phyloP scores from a whole-genome alignment of 2,329 filamentous ascomycete species.

The Pseudogymnoascus sp. region DNA sequence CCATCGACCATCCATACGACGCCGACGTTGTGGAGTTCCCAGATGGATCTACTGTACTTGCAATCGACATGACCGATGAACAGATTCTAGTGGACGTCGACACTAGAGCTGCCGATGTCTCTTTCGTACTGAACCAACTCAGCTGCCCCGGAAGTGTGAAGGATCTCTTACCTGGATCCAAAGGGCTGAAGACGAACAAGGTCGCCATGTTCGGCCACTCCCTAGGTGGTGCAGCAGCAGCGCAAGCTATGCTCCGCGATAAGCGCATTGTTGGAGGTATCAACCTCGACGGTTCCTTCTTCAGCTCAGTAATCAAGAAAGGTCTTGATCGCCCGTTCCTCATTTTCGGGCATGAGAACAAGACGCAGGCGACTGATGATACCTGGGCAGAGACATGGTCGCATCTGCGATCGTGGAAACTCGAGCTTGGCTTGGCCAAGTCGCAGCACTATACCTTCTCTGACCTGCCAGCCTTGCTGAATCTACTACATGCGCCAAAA shows the following conservation, averaged over 20 bases:
- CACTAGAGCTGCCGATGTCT: conserved; percentile 19
- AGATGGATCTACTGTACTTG: conserved; percentile 19
- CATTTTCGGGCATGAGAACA: conserved; percentile 24
- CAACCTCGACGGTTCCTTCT: conserved; percentile 33
- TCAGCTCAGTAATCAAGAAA: conserved; percentile 20
- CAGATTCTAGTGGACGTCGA: conserved; percentile 14
- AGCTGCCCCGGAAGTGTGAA: not conserved
- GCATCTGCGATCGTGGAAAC: conserved; percentile 24
- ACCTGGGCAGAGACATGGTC: conserved; percentile 26
- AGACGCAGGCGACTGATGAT: conserved; percentile 19
- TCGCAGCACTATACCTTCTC: conserved; percentile 27
- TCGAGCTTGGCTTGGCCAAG: conserved; percentile 25
- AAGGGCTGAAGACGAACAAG: conserved; percentile 23
- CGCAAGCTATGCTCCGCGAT: conserved; percentile 26
- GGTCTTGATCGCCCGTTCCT: conserved; percentile 28
- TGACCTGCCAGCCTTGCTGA: conserved; percentile 25
- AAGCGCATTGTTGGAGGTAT: conserved; percentile 29
- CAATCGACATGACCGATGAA: conserved; percentile 15
- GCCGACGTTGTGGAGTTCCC: conserved; percentile 29
- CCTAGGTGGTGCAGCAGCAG: conserved; percentile 29
- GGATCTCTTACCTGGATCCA: conserved; percentile 9
- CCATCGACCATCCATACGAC: conserved; percentile 32
- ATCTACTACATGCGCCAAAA: conserved; percentile 18
- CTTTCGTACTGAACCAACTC: conserved; percentile 22
- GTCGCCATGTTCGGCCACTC: conserved; percentile 30